Evolutionary conservation across 164 flowering plant genomes (phyloP), one percentile per base, ranked within the genome.

Genomic region (Pachysandra terminalis): DNA sequence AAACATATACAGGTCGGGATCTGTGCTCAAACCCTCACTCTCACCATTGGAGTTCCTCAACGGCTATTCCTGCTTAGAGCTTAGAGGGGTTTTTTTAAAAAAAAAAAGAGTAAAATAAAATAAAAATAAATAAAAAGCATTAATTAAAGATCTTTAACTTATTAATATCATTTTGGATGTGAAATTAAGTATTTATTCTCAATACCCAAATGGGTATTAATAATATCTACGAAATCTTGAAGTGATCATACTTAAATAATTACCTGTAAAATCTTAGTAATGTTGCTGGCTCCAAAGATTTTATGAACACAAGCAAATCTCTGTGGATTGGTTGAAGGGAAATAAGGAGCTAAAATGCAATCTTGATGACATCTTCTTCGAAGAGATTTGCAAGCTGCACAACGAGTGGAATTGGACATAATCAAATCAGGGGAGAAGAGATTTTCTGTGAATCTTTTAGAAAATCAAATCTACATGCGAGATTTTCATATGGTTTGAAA

Each of bases 271-370:
- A 73, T 75, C 58, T 62, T 79, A 45, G 53, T 70, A 35, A 70
- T 57, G 56, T 79, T 75, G 75, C 77, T 71, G 59, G 77, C 77
- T 53, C 81, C 81, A 62, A 75, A 79, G 70, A 79, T 73, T 54
- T 59, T 75, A 26, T 75, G 79, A 56, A 71, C 81, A 59, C 19
- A 64, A 9, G 70, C 63, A 54, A 79, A 75, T 79, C 79, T 73
- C 22, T 65, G 70, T 15, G 81, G 77, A 53, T 75, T 32, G 2
- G 40, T 41, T 3, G 79, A 73, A 21, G 79, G 79, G 56, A 79
- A 79, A 62, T 79, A 73, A 17, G 81, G 79, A 12, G 79, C 72
- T 13, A 79, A 65, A 54, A 73, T 52, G 8, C 81, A 78, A 64
- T 75, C 77, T 70, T 60, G 67, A 37, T 66, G 27, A 37, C 81